phyloP scores from a whole-genome alignment of 768 basidiomycete genomes.

The Hygrophorus russula region DNA sequence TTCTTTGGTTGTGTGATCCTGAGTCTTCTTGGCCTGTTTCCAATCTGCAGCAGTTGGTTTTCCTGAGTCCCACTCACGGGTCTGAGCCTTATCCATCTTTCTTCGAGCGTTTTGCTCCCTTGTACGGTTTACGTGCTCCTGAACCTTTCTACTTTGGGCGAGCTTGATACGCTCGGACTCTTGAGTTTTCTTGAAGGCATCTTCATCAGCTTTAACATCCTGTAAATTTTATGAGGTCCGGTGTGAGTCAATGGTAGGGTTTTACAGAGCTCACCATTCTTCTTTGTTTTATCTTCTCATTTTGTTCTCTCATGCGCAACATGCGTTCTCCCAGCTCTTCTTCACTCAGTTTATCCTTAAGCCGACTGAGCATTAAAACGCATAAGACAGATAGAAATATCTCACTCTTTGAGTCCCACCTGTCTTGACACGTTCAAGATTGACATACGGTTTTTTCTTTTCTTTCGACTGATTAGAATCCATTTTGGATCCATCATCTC shows the following conservation, averaged over 20 bases:
- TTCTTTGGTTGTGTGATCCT: slow-evolving; percentile 7
- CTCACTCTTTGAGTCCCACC: slow-evolving; percentile 64
- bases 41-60: slow-evolving; percentile 30
- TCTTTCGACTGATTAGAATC: slow-evolving; percentile 19
- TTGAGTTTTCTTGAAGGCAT: slow-evolving; percentile 63
- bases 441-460: slow-evolving; percentile 68
- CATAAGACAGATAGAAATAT: slow-evolving; percentile 16
- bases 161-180: slow-evolving; percentile 49
- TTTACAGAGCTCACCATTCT: slow-evolving; percentile 28
- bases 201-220: slow-evolving; percentile 78
- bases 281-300: slow-evolving; percentile 56
- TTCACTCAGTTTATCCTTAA: slow-evolving; percentile 28
- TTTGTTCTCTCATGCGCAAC: slow-evolving; percentile 51
- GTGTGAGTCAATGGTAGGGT: not conserved
- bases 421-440: slow-evolving; percentile 76
- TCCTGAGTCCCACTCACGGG: slow-evolving; percentile 78
- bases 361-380: slow-evolving; percentile 6
- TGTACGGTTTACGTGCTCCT: slow-evolving; percentile 55
- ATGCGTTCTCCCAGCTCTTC: slow-evolving; percentile 52
- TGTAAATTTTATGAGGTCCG: slow-evolving; percentile 15
- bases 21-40: slow-evolving; percentile 15
- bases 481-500: slow-evolving; percentile 9
- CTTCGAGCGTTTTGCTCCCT: slow-evolving; percentile 71
- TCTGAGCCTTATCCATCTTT: slow-evolving; percentile 72
- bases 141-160: slow-evolving; percentile 50